Conservation (phyloP, 2,329 filamentous ascomycete species). For the Westerdykella ornata region DNA sequence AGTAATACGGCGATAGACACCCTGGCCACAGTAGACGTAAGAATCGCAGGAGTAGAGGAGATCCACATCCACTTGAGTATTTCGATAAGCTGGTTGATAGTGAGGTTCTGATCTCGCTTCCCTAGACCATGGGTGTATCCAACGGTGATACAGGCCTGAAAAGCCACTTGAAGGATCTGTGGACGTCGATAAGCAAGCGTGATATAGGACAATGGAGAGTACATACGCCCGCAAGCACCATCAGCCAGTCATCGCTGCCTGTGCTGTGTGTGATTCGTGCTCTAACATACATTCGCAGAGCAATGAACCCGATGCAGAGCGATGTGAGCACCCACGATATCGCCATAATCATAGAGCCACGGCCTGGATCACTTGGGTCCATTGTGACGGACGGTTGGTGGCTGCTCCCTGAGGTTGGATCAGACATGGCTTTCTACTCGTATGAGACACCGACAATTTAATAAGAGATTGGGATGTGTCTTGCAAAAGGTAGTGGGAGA, state of each 20-base stretch:
- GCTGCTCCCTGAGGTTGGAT: too few species aligned
- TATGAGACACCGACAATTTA: too few species aligned
- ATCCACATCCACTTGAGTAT: conserved; percentile 5
- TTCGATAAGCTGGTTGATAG: background rate
- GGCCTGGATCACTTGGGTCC: conserved; percentile 2
- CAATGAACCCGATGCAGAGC: too few species aligned
- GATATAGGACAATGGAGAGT: background rate
- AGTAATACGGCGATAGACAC: conserved; percentile 4
- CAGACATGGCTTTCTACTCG: too few species aligned
- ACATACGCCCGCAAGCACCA: conserved; percentile 1
- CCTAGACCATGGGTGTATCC: conserved; percentile 2
- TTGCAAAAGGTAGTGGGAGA: too few species aligned
- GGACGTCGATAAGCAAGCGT: too few species aligned
- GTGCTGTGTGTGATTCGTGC: background rate
- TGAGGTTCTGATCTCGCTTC: conserved; percentile 3
- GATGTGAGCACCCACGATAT: background rate
- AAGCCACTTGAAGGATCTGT: background rate
- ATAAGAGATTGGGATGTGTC: too few species aligned
- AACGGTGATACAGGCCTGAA: background rate
- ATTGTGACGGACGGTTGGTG: too few species aligned
- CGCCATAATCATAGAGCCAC: conserved; percentile 1
- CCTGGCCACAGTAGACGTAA: background rate
- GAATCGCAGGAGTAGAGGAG: background rate
- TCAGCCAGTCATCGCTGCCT: conserved; percentile 2
- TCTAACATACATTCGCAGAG: background rate